Evolutionary conservation across 345 rosid genomes (phyloP).

Genomic region (Populus tremula): DNA sequence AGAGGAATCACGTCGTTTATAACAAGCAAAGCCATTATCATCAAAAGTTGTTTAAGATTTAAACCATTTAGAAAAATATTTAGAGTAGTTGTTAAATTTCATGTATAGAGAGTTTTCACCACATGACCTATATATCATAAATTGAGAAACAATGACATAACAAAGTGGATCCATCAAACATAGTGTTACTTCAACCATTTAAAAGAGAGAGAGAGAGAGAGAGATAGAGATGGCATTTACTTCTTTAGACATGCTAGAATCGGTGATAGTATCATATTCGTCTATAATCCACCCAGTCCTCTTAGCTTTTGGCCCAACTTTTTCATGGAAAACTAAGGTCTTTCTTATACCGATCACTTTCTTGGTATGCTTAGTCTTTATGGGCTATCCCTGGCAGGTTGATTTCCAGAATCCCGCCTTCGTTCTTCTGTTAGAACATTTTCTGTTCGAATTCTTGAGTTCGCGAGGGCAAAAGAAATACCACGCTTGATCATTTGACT

Average conservation of each 20-base stretch:
- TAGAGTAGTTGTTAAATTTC: neutral
- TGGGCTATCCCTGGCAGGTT: constrained; percentile 25
- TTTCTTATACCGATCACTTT: constrained; percentile 39
- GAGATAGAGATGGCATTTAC: neutral
- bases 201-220: too few relatives aligned
- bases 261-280: constrained; percentile 34
- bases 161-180: neutral
- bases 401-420: constrained; percentile 48
- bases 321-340: constrained; percentile 36
- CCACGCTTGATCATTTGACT: constrained; percentile 21
- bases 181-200: neutral
- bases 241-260: constrained; percentile 11
- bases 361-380: constrained; percentile 9
- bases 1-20: neutral
- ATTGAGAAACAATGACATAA: too few relatives aligned
- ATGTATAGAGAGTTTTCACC: neutral
- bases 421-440: constrained; percentile 23
- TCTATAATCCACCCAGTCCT: constrained; percentile 32
- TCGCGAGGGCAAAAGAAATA: constrained; percentile 36
- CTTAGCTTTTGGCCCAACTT: neutral
- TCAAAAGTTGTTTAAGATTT: neutral
- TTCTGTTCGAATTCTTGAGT: constrained; percentile 20
- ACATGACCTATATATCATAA: neutral
- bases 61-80: neutral
- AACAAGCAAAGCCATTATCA: neutral